Evolutionary conservation across 352 stramenopile genomes (phyloP), one percentile per base, ranked within the genome.

Genomic region (Stephanocyclus meneghinianus): DNA sequence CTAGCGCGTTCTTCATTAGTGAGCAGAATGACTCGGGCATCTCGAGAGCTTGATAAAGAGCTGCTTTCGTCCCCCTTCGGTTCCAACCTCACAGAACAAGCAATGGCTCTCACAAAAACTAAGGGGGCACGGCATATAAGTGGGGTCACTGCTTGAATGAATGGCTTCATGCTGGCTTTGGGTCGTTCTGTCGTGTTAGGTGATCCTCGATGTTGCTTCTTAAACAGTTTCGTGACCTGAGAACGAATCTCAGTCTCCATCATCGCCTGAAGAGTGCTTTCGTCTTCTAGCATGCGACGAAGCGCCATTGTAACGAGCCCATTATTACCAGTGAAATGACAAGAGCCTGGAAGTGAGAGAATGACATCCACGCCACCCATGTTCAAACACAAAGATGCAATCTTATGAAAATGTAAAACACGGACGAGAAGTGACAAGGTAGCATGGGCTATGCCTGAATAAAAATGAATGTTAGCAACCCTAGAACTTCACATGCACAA

Each of bases 171-270:
- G n/a, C 65, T 66, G n/a, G 53, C 56, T 57, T 71, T 86, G 21
- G 57, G 84, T 74, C 67, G 71, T 29, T 30, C 48, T 50, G 29
- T 37, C 47, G 11, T 35, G 44, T 21, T 35, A 21, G 44, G 26
- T 67, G 74, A 76, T 4, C 74, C 26, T 62, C 69, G 67, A 59
- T 87, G 66, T 47, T 91, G 81, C 64, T 90, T 90, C n/a, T 56
- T 70, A 26, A 80, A 77, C 8, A 93, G 63, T 55, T 87, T 90
- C 0, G 83, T 60, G 0, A 93, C 76, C 32, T 71, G 73, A 37
- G 62, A 78, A 40, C 89, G 60, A 57, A 95, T 93, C 79, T 95
- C 89, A 40, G 78, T 88, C 69, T 93, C 88, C 91, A 95, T 95
- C 47, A 87, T 81, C 6, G 80, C 66, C 57, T 89, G 83, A 21